Base-by-base conservation (phyloP, 345 rosid genomes). In the Syzygium grande region DNA sequence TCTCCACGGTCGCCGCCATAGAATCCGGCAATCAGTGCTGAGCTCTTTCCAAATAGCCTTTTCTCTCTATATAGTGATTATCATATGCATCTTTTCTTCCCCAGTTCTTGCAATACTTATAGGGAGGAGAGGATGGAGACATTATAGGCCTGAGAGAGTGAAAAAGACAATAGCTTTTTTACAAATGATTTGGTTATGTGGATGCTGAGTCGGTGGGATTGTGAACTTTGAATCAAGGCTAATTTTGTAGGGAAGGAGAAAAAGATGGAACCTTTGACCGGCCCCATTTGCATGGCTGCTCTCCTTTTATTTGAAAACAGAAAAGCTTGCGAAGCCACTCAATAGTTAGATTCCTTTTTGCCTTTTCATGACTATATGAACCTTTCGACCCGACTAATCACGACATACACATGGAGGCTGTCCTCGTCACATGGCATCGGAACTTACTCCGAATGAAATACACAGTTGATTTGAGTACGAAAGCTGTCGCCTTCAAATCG, bases 251-350 rank as follows among this genome's bases (percentile, higher is more conserved):
- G 86, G 53, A 46, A 21, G 43, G 65, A 3, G 51, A 34, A 49
- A 22, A 65, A 52, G 41, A 65, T 61, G 65, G 78, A 34, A 21
- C 53, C 27, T 88, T 88, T 41, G 84, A 52, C 84, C 46, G 84
- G 29, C 12, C 87, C 84, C 83, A 84, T 27, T 5, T 30, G 27
- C 83, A 29, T 84, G 89, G 65, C 84, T 84, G 89, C 89, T 65
- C 21, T n/a, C 52, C 5, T 73, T 77, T 52, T 61, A 49, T 43
- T 51, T 84, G n/a, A 21, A 51, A 19, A 46, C 4, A 51, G 8
- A 65, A 22, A 63, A 73, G 49, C 27, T 19, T 19, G 43, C 14
- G 10, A 38, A 19, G 83, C 83, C 14, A 38, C 21, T 73, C 49
- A 19, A 73, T 19, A 73, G 38, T 73, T 19, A 2, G 14, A 73